These are phyloP conservation scores for Rhodotorula paludigena DNA, from an alignment of 768 basidiomycete genomes.

Conservation along the genomic window DNA sequence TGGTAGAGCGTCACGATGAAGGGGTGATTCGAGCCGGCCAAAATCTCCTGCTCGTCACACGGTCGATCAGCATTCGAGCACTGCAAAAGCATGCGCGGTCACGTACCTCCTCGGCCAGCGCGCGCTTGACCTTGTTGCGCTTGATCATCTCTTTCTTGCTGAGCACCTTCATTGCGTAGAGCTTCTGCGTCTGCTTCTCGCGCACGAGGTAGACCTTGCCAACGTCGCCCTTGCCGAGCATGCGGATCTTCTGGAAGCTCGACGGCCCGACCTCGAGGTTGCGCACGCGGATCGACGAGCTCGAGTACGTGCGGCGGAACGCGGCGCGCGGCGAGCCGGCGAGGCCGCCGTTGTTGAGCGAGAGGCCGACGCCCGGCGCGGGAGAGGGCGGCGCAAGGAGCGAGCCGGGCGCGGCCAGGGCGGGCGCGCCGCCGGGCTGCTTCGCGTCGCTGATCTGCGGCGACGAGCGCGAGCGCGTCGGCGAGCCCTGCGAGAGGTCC, in stretches of 20 bases:
- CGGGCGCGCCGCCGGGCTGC: neutral
- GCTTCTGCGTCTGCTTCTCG: slow-evolving; percentile 93
- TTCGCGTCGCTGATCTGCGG: slow-evolving; percentile 7
- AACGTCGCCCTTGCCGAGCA: slow-evolving; percentile 98
- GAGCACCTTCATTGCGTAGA: slow-evolving; percentile 99
- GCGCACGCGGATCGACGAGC: slow-evolving; percentile 79
- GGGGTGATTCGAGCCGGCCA: slow-evolving; percentile 96
- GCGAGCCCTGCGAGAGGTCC: slow-evolving; percentile 13
- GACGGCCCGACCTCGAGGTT: slow-evolving; percentile 90
- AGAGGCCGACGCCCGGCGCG: slow-evolving; percentile 4
- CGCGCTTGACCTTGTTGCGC: slow-evolving; percentile 98
- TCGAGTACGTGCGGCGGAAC: slow-evolving; percentile 92
- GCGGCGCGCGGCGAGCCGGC: slow-evolving; percentile 44
- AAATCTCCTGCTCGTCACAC: slow-evolving; percentile 61
- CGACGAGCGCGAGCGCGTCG: slow-evolving; percentile 30
- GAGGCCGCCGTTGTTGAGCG: slow-evolving; percentile 30
- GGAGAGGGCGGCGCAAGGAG: slow-evolving; percentile 32
- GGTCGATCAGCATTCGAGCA: neutral
- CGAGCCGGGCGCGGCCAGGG: neutral
- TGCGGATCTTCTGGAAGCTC: slow-evolving; percentile 92
- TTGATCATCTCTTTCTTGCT: slow-evolving; percentile 99
- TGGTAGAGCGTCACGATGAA: slow-evolving; percentile 99
- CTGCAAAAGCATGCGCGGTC: neutral
- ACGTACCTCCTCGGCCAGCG: slow-evolving; percentile 78
- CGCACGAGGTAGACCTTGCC: slow-evolving; percentile 96